Base-by-base conservation (phyloP, 495 filamentous ascomycete genomes). In the Penicillium fimorum region DNA sequence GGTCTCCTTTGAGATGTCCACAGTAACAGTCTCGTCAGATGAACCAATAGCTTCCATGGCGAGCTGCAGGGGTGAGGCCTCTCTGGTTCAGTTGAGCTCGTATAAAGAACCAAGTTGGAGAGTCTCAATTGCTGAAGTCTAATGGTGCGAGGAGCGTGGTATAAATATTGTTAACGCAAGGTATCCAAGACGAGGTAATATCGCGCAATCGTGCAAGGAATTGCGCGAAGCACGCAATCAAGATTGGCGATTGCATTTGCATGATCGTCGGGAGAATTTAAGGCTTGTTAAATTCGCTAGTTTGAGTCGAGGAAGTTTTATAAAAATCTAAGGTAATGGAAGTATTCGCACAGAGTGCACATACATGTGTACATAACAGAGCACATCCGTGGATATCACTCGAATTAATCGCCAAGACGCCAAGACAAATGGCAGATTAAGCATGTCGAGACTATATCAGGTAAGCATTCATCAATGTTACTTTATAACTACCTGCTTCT, bases 161-260 rank as follows among this genome's bases (percentile, higher is more conserved):
- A 43, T 53, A 55, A 17, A n/a, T 38, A 38, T 17, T 17, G 7
- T 51, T 44, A 45, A 17, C n/a, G 15, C 49, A 40, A 38, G 15
- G n/a, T 30, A 35, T 15, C 20, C 25, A 32, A 12, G n/a, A 20
- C 8, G 48, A 50, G 53, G 29, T 40, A 27, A n/a, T 18, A 61
- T 64, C 56, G 61, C 61, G 64, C 59, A 48, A 60, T 67, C 47
- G 50, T 57, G 53, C 50, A 45, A 33, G 30, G 43, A 50, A 50
- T 56, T 54, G 37, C 33, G 43, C 53, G 44, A 37, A 67, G 64
- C 64, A 67, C 64, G 64, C 64, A 51, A 65, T 63, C 48, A 18
- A 30, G n/a, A 47, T 57, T 58, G 59, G 30, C 47, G 58, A 67
- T 62, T 47, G 45, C 47, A 58, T 42, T 41, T 30, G 53, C n/a